Evolutionary conservation across 2,329 filamentous ascomycete genomes (phyloP), one percentile per base, ranked within the genome.

Genomic region (Diaporthe velutina): DNA sequence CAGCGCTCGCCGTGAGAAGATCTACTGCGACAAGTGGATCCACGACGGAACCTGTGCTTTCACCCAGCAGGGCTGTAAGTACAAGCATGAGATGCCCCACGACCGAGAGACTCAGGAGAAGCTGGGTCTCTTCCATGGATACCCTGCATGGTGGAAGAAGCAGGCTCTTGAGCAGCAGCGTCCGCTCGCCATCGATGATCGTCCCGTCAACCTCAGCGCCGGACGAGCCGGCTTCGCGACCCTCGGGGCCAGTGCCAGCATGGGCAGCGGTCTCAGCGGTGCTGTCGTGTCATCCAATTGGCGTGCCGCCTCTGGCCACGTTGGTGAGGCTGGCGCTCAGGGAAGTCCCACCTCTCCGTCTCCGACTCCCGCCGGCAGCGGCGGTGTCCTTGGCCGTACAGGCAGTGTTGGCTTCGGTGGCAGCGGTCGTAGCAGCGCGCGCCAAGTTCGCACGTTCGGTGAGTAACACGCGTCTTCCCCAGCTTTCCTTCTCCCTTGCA

Each of bases 21-120:
- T 93, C 33, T 98, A 93, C 83, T 98, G 95, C 84, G 94, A 95
- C 74, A 95, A 96, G 83, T 98, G 95, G 95, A 93, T 98, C 72
- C 92, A 94, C 79, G 93, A 94, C 74, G 95, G 95, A 28, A 91
- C 94, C 57, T 98, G 96, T 82, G 93, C 93, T 76, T 98, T 95
- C 82, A 92, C 90, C 4, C 94, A 97, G 82, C 93, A 96, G 80
- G 95, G 96, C 0, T 98, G 96, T 85, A 91, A 93, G 77, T 98
- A 92, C 86, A 96, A 95, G 85, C 96, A 98, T 82, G 94, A 97
- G 82, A 98, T 98, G 93, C 96, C 96, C 0, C 83, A 85, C 35
- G 91, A 95, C 77, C 87, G 87, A 68, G 85, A 87, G 0, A 94
- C 91, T 1, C 90, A 97, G 78, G 85, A 90, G 57, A 86, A 88